Percentiles rank a stretch among this genome's conserved stretches.
These are phyloP conservation scores for Podosphaera xanthii DNA, from an alignment of 2,329 filamentous ascomycete species.

Conservation along the genomic window DNA sequence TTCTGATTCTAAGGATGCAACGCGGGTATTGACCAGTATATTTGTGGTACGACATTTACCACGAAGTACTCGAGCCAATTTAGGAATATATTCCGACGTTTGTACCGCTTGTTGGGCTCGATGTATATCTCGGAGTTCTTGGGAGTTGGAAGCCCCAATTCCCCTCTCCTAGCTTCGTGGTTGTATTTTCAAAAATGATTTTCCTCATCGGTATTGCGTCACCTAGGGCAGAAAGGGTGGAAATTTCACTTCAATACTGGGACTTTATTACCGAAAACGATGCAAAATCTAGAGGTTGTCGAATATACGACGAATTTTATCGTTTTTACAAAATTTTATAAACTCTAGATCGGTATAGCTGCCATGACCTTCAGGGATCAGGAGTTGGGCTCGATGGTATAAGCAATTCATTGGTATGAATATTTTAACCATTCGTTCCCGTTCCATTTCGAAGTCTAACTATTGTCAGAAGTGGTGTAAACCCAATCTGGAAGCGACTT, in stretches of 20 bases:
- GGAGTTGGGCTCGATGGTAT: background rate
- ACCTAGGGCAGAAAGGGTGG: background rate
- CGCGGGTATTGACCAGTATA: background rate
- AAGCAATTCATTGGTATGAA: background rate
- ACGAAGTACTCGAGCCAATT: background rate
- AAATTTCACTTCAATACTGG: background rate
- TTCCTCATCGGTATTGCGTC: background rate
- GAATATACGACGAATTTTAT: background rate
- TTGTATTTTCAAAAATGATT: background rate
- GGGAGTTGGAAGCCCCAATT: background rate
- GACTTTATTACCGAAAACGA: background rate
- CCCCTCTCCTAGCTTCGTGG: background rate
- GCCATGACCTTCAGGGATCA: too few relatives aligned
- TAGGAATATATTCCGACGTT: background rate
- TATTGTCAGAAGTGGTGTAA: background rate
- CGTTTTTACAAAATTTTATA: too few relatives aligned
- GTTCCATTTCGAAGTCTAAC: background rate
- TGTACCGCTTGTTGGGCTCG: background rate
- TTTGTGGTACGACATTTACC: background rate
- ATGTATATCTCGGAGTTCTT: background rate
- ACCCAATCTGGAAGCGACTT: background rate
- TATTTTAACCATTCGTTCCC: background rate
- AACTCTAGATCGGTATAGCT: too few relatives aligned
- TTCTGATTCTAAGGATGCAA: background rate
- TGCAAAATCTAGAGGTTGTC: slow-evolving; percentile 1